Evolutionary conservation across 2,329 filamentous ascomycete species (phyloP), one percentile per base, ranked within the genome.

Genomic region (Arthrobotrys conoides): DNA sequence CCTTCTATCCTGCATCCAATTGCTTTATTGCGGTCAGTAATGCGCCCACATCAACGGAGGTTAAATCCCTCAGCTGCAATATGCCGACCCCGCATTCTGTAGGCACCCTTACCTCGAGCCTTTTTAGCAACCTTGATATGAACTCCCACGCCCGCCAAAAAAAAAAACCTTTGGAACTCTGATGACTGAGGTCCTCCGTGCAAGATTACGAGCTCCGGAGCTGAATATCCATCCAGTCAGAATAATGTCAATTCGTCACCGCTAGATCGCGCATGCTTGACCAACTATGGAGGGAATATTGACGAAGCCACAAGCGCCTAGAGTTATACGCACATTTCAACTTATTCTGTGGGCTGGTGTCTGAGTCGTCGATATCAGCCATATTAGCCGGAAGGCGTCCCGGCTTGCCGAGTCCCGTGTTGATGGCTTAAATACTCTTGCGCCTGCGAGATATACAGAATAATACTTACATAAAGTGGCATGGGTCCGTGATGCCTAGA

Each of bases 61-160:
- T 70, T 71, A 77, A 77, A 77, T 77, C 73, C 73, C 73, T 77
- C 73, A 77, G 67, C 61, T 77, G 73, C 73, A 68, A 67, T 77
- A 70, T 77, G 33, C 53, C 73, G 46, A 77, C 73, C 73, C 73
- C 73, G 73, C 73, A 77, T 77, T 77, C 65, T 71, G 67, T 71
- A 77, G 53, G 44, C 73, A 77, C 61, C 67, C 71, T 63, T 77
- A 67, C 27, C 67, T 67, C 41, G 46, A 66, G 48, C 16, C 63
- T 53, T 41, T 49, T 67, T 51, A 20, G 53, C 44, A 69, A 61
- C 73, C 73, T 71, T 77, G 73, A 49, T 49, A 55, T 9, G 59
- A 55, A 27, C 49, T 69, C 66, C 73, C 73, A 77, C 67, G 63
- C 59, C 59, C 55, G 36, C 38, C 57, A 46, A 20, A 46, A 46